Percentiles rank a stretch among this genome's conserved stretches.
Conservation (phyloP, 176 grass and related monocot species). For the Panicum miliaceum region DNA sequence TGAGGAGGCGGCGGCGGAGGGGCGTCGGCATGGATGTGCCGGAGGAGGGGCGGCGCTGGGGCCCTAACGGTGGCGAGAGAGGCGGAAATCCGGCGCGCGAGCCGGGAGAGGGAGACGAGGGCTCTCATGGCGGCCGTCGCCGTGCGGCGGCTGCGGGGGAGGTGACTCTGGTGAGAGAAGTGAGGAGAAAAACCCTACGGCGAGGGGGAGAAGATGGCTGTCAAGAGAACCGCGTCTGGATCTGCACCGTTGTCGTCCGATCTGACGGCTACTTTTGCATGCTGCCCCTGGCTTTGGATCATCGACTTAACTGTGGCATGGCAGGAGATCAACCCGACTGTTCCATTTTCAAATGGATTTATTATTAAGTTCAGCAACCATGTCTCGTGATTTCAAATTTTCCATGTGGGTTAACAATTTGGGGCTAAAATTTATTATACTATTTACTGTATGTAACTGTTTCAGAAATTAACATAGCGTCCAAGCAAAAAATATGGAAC, state of each 20-base stretch:
- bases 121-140: slow-evolving; percentile 66
- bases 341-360: too few species aligned
- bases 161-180: not conserved
- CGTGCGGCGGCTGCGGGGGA: slow-evolving; percentile 22
- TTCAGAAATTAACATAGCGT: too few species aligned
- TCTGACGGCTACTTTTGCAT: slow-evolving; percentile 11
- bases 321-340: too few species aligned
- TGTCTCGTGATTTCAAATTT: too few species aligned
- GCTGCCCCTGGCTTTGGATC: not conserved
- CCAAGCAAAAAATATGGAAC: too few species aligned
- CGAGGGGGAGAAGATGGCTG: slow-evolving; percentile 19
- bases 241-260: slow-evolving; percentile 5
- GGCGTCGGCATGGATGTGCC: slow-evolving; percentile 37
- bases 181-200: slow-evolving; percentile 47
- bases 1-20: slow-evolving; percentile 34
- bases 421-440: too few species aligned
- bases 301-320: too few species aligned
- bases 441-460: too few species aligned
- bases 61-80: slow-evolving; percentile 36
- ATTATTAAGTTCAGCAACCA: too few species aligned
- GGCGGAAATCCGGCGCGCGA: slow-evolving; percentile 49
- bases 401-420: too few species aligned
- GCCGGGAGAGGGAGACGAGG: slow-evolving; percentile 58
- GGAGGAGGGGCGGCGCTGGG: slow-evolving; percentile 20
- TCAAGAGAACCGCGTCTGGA: not conserved